Conservation (phyloP, 352 stramenopile genomes). For the Phytophthora podocarpi region DNA sequence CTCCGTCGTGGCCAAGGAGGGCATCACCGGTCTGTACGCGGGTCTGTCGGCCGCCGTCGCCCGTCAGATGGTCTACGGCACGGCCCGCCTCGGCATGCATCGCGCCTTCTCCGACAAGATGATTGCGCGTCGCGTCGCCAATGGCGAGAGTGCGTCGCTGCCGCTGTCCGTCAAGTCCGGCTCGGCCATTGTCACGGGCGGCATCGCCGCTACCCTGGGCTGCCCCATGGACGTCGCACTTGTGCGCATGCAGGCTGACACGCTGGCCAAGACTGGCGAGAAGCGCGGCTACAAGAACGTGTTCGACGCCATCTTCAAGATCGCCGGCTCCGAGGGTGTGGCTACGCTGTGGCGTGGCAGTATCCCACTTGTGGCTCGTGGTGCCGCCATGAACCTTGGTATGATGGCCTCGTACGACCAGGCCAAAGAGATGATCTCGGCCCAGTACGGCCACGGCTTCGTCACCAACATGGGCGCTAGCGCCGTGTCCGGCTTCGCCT, state of each 20-base stretch:
- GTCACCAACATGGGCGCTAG: slow-evolving; percentile 94
- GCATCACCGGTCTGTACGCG: slow-evolving; percentile 83
- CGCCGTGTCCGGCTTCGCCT: slow-evolving; percentile 97
- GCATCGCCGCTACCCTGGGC: slow-evolving; percentile 95
- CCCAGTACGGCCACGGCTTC: slow-evolving; percentile 72
- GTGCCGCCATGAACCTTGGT: slow-evolving; percentile 99
- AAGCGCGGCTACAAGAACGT: slow-evolving; percentile 99
- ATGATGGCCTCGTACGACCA: slow-evolving; percentile 99
- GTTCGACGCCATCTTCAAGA: slow-evolving; percentile 94
- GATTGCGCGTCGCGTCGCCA: slow-evolving; percentile 67
- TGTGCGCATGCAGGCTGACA: slow-evolving; percentile 98
- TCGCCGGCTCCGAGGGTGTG: slow-evolving; percentile 88
- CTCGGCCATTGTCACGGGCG: slow-evolving; percentile 77
- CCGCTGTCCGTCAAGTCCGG: slow-evolving; percentile 76
- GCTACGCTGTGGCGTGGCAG: slow-evolving; percentile 91
- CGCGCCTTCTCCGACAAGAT: slow-evolving; percentile 83
- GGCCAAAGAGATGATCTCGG: slow-evolving; percentile 92
- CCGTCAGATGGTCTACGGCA: slow-evolving; percentile 89
- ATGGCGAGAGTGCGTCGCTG: slow-evolving; percentile 70
- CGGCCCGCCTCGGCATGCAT: slow-evolving; percentile 85
- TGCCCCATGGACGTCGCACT: slow-evolving; percentile 98
- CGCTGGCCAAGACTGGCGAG: slow-evolving; percentile 89
- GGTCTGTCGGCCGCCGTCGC: slow-evolving; percentile 81
- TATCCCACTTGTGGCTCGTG: slow-evolving; percentile 94
- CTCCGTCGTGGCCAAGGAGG: slow-evolving; percentile 82